Evolutionary conservation across 139 green algal species (phyloP).

Genomic region (Picochlorum sp.): DNA sequence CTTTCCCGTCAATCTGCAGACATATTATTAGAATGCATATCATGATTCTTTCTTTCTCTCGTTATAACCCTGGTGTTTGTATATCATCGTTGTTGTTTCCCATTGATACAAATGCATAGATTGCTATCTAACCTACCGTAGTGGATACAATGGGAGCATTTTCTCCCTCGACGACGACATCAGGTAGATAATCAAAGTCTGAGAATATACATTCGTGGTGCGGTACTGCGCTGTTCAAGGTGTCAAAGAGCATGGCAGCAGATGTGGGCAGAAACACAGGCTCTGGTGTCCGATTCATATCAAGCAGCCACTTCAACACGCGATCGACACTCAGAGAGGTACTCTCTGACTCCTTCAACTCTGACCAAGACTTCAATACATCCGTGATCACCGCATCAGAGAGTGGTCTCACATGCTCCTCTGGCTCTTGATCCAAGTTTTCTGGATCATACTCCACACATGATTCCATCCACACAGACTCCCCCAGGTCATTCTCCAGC

Average conservation of each 20-base stretch:
- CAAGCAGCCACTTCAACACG: background rate
- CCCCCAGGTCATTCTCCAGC: background rate
- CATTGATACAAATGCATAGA: background rate
- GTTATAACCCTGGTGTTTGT: too few species aligned
- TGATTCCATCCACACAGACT: constrained; percentile 15
- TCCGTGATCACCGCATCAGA: constrained; percentile 46
- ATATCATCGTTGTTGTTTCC: too few species aligned
- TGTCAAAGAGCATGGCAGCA: constrained; percentile 55
- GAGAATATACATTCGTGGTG: constrained; percentile 63
- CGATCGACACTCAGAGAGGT: too few species aligned
- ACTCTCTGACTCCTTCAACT: too few species aligned
- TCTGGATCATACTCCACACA: constrained; percentile 1
- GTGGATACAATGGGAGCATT: constrained; percentile 73
- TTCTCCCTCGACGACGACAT: constrained; percentile 52
- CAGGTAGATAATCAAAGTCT: constrained; percentile 79
- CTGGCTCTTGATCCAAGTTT: constrained; percentile 3
- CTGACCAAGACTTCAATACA: constrained; percentile 24
- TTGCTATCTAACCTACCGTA: constrained; percentile 23
- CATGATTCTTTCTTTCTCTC: too few species aligned
- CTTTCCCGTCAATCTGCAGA: constrained; percentile 29
- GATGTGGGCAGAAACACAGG: constrained; percentile 60
- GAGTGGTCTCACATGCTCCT: constrained; percentile 21
- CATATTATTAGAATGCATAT: too few species aligned
- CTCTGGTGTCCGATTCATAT: background rate
- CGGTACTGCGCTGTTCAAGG: constrained; percentile 51